Base-by-base conservation (phyloP, 2,329 filamentous ascomycete species). In the Fusarium sp. region DNA sequence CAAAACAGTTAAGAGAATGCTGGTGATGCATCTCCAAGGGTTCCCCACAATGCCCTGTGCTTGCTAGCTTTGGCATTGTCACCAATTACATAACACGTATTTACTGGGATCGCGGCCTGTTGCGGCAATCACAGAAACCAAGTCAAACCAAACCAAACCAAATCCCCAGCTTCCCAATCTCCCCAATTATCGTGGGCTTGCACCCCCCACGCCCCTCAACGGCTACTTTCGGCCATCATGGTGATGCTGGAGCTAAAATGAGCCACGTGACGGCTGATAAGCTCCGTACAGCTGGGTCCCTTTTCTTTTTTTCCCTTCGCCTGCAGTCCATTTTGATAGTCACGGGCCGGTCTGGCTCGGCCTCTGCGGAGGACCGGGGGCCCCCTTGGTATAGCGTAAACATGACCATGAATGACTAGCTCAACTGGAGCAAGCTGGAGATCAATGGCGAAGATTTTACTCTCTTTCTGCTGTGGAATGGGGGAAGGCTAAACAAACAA, bases 201-300 rank as follows among this genome's bases (percentile, higher is more conserved):
- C 48, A 51, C 41, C 45, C 51, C 61, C 49, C 60, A 61, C 45
- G 57, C 60, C 56, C 52, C 66, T 61, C 62, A 73, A 68, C 77
- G 77, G 77, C 77, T 78, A 78, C 73, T 71, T 73, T 76, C 77
- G 77, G 77, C 75, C 51, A 57, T 62, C 35, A 33, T 35, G 24
- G 26, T 65, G 35, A 60, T 39, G 39, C 45, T 42, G 31, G 22
- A 49, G 45, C 66, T 69, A 69, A 51, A 59, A 41, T 22, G 14
- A 22, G 56, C 66, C 77, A 78, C 77, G 77, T 78, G 77, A 78
- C 70, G 76, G 63, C 54, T 70, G 76, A 78, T 78, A 78, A 78
- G 76, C 74, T 75, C 75, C 73, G 56, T 69, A 48, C 48, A 71
- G 44, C 63, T 67, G 67, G 62, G 61, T 63, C 69, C 31, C 17